Evolutionary conservation across 768 basidiomycete genomes (phyloP), one percentile per base, ranked within the genome.

Genomic region (Rhodotorula kratochvilovae): DNA sequence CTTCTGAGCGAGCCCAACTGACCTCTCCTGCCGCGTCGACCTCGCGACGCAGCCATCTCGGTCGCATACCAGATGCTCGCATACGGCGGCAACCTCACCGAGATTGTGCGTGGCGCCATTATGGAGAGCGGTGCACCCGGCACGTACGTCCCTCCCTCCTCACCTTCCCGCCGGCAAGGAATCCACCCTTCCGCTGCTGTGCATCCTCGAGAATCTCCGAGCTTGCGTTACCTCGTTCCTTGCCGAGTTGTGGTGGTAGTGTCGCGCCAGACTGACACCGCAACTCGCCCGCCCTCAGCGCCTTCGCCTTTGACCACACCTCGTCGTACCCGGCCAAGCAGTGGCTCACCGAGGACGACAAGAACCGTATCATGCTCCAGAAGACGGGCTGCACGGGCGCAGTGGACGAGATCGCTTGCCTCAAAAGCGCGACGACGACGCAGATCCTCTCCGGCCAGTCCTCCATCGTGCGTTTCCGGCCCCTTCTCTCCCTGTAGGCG

Each of bases 81-180:
- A 15, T 63, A 60, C 57, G 51, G 48, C 4, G 70, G 70, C 8
- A 66, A 71, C 61, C 59, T 58, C 39, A 53, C 54, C 36, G 48
- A 61, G 17, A n/a, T 71, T 19, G 62, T 71, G n/a, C 60, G 70
- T 33, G 70, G 59, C 39, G 70, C 70, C 17, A 71, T 72, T 51
- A 72, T 72, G 71, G 66, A 72, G 35, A 59, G 56, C 13, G 71
- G 71, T 23, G 61, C 61, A 15, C 55, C 55, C 35, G 55, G 55
- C 11, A 56, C 55, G n/a, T n/a, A n/a, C n/a, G n/a, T n/a, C n/a
- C n/a, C n/a, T n/a, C n/a, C n/a, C n/a, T n/a, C n/a, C n/a, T n/a
- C n/a, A n/a, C n/a, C n/a, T n/a, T n/a, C n/a, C n/a, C n/a, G n/a
- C n/a, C n/a, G n/a, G n/a, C n/a, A n/a, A n/a, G n/a, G n/a, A n/a